Base-by-base conservation (phyloP, 1,284 basidiomycete genomes). In the Marasmius oreades region DNA sequence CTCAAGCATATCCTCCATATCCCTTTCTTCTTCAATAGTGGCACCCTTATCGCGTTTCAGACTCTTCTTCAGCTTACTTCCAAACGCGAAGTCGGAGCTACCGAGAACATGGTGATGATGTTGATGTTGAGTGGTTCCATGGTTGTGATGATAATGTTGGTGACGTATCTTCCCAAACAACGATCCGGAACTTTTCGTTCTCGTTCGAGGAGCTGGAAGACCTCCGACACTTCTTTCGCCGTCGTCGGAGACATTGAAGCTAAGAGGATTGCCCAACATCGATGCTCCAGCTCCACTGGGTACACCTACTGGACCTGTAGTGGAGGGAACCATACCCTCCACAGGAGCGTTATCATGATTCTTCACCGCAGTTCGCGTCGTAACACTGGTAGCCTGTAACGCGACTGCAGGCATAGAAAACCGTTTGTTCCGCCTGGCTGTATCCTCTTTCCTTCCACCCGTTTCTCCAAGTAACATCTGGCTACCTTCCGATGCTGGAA, bases 321-420 rank as follows among this genome's bases (percentile, higher is more conserved):
- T n/a, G n/a, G n/a, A n/a, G n/a, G n/a, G n/a, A n/a, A n/a, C n/a
- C n/a, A n/a, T n/a, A n/a, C n/a, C n/a, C 39, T 6, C 39, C 4
- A 5, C 7, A 42, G 20, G 14, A 28, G n/a, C 42, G 31, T 45
- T 12, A 18, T 33, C 7, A 43, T 56, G 20, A 50, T 56, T 7
- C 39, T 48, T 39, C 12, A 34, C 43, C 20, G 43, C 66, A n/a
- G 81, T 79, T 14, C 81, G 77, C 22, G 85, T 78, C 45, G 84
- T 86, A 8, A 91, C 88, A n/a, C 79, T 81, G 33, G 82, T 82
- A 36, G 84, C 83, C 62, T 90, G 87, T 66, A 91, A 61, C 36
- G 85, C 87, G 37, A 91, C 75, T 11, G 86, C 86, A 53, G 88
- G 88, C 56, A 87, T 62, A 45, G 88, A 90, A 64, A 89, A 89